Evolutionary conservation across 768 basidiomycete genomes (phyloP), one percentile per base, ranked within the genome.

Genomic region (Boletus reticulatus): DNA sequence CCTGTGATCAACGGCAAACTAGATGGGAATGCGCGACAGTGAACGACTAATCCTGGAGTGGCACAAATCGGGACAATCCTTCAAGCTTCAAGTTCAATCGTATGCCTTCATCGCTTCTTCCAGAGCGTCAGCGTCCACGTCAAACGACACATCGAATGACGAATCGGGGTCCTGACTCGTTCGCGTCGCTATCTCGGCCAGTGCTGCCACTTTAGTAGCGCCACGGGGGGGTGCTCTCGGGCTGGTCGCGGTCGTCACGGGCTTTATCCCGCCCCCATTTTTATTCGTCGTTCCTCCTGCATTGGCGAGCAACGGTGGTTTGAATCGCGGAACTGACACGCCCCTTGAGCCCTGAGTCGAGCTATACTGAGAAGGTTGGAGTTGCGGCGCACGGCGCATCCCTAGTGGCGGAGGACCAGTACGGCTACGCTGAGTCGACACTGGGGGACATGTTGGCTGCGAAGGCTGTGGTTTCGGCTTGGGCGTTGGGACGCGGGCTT

Each of bases 31-130:
- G 46, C 14, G 22, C 20, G 20, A 22, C 32, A 5, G 31, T 45
- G 19, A 42, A 20, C 41, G 41, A 42, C 11, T 22, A 20, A 22
- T 42, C 20, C 13, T 22, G 41, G 41, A 19, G 14, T 16, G 32
- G 19, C n/a, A n/a, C n/a, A n/a, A n/a, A n/a, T n/a, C n/a, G n/a
- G n/a, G n/a, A n/a, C n/a, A n/a, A n/a, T n/a, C n/a, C n/a, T n/a
- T n/a, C n/a, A n/a, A n/a, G n/a, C n/a, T n/a, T n/a, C n/a, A 0
- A 11, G 13, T 16, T 60, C 46, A 69, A 50, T 72, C 69, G 43
- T 72, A 71, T 4, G 65, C 61, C 41, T 60, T 67, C 71, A 71
- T 71, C 6, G 65, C 58, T 48, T 68, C 69, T 53, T 71, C 69
- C n/a, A 72, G 50, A 1, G 57, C 61, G 27, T 71, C 69, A 2